These are phyloP conservation scores for Leccinum aurantiacum DNA, from an alignment of 768 basidiomycete species.

Conservation along the genomic window DNA sequence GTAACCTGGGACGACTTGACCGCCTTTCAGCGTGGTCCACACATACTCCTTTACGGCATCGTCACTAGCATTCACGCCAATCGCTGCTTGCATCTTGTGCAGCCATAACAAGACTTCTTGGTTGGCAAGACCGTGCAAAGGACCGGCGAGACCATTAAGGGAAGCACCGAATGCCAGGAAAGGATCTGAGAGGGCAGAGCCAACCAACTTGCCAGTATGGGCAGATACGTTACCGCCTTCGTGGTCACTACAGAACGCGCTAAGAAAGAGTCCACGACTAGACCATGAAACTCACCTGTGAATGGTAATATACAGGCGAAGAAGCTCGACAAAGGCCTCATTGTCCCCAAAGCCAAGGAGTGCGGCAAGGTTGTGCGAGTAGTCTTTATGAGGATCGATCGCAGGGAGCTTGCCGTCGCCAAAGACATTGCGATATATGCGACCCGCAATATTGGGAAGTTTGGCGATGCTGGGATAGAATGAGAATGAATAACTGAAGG, in stretches of 20 bases:
- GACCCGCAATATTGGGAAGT: conserved; percentile 93
- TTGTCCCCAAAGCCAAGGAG: conserved; percentile 92
- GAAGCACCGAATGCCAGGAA: conserved; percentile 94
- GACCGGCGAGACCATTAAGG: conserved; percentile 94
- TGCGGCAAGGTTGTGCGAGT: conserved; percentile 84
- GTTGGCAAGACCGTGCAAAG: conserved; percentile 95
- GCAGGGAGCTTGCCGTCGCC: conserved; percentile 84
- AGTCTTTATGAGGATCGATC: conserved; percentile 83
- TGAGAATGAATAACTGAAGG: conserved; percentile 6
- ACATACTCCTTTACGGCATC: conserved; percentile 91
- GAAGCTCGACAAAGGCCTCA: conserved; percentile 85
- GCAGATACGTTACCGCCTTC: conserved; percentile 99
- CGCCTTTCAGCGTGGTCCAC: conserved; percentile 90
- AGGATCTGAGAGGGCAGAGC: conserved; percentile 94
- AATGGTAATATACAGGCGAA: conserved; percentile 95
- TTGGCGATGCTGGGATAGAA: conserved; percentile 77
- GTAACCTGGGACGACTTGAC: conserved; percentile 93
- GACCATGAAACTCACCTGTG: conserved; percentile 58
- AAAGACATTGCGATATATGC: conserved; percentile 87
- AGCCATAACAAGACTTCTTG: conserved; percentile 97
- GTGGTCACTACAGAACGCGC: conserved; percentile 63
- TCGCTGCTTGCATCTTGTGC: conserved; percentile 86
- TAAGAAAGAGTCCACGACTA: not conserved
- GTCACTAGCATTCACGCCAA: conserved; percentile 83
- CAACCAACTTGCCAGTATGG: conserved; percentile 90